phyloP scores from a whole-genome alignment of 805 yeast genomes.

The Metschnikowia lunata region DNA sequence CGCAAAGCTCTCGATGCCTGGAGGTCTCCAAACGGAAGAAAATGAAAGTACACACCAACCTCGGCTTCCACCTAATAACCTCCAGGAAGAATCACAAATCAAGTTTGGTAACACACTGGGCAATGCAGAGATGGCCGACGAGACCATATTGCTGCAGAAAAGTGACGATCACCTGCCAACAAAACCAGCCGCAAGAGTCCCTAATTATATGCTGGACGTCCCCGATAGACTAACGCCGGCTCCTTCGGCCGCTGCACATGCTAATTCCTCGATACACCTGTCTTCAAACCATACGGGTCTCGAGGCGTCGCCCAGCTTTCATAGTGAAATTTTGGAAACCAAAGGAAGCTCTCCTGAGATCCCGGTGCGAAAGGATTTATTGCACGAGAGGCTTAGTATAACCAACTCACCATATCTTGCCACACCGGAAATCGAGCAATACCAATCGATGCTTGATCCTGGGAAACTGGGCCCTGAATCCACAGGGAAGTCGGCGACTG shows the following conservation, averaged over 20 bases:
- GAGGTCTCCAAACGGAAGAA: not conserved
- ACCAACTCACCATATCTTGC: slow-evolving; percentile 12
- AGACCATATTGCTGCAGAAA: not conserved
- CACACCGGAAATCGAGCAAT: slow-evolving; percentile 16
- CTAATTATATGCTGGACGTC: not conserved
- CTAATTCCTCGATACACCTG: not conserved
- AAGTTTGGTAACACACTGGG: not conserved
- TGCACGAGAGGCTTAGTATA: slow-evolving; percentile 1
- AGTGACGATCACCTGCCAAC: not conserved
- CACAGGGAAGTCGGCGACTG: not conserved
- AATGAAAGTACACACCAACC: not conserved
- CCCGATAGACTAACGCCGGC: not conserved
- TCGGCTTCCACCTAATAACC: not conserved
- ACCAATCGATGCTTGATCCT: slow-evolving; percentile 17
- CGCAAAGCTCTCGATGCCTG: not conserved
- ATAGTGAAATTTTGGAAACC: not conserved
- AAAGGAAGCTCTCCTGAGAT: slow-evolving; percentile 9
- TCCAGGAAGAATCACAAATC: not conserved
- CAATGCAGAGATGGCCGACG: not conserved
- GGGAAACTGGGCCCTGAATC: slow-evolving; percentile 11
- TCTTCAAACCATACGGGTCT: not conserved
- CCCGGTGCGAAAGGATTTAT: slow-evolving; percentile 14
- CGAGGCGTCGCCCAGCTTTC: not conserved
- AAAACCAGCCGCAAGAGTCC: not conserved
- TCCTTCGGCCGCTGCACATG: not conserved